Base-by-base conservation (phyloP, 2,329 filamentous ascomycete genomes). In the Diplodia scrobiculata region DNA sequence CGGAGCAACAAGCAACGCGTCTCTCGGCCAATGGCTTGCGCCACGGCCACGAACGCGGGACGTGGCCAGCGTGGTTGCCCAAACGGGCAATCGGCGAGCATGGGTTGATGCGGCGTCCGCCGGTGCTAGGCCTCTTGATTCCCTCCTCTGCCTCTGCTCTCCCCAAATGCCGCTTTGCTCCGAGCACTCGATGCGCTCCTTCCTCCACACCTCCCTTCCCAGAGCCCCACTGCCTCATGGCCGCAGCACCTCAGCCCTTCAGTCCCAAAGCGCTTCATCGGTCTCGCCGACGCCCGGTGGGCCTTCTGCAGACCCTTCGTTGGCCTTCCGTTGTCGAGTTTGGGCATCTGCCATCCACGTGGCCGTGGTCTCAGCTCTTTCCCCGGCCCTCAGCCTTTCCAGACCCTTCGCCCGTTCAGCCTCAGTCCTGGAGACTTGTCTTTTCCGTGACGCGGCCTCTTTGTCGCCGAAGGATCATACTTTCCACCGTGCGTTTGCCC, bases 211-310 rank as follows among this genome's bases (percentile, higher is more conserved):
- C 13, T 48, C 32, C 25, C 13, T 21, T 25, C 55, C 25, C 53
- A 27, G 9, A n/a, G 55, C 21, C 55, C 38, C 55, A 60, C 55
- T 58, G 19, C 54, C 3, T 54, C 54, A 45, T 29, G 54, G 54
- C 34, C 29, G 17, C 27, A 47, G 45, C 55, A 41, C 19, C 41
- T 48, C 54, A 58, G 54, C 54, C n/a, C 41, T 45, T 60, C 55
- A n/a, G 19, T 14, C 25, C 14, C 38, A 10, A 4, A 45, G 36
- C n/a, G 21, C 36, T 25, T 19, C 21, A 3, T 32, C 55, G 55
- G 55, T 19, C 55, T 60, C 55, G 55, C 55, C 55, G 55, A 25
- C 41, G 38, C 55, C 38, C 19, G n/a, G 55, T 60, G 55, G 55
- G 25, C 9, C 36, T 21, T 19, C 34, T 54, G 54, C 13, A 45